Conservation (phyloP, 805 yeast species). For the Lipomyces spencermartinsiae region DNA sequence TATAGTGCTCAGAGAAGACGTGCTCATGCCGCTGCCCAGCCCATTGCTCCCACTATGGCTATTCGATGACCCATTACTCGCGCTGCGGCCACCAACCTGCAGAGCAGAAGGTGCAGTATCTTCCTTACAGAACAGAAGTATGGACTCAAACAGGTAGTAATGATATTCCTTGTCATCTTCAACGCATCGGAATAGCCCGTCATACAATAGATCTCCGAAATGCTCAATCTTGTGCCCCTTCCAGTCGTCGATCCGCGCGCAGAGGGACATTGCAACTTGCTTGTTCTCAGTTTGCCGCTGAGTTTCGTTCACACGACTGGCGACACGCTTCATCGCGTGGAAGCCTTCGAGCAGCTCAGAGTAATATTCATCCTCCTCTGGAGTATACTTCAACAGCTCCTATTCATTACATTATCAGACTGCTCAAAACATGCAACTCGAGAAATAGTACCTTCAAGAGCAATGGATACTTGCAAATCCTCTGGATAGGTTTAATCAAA, state of each 20-base stretch:
- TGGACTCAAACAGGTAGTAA: conserved; percentile 84
- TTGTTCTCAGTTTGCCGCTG: conserved; percentile 90
- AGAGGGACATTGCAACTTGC: conserved; percentile 68
- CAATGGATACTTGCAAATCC: conserved; percentile 94
- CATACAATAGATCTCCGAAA: conserved; percentile 84
- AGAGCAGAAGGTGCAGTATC: conserved; percentile 39
- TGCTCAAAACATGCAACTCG: not conserved
- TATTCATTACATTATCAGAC: not conserved
- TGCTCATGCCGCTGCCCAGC: conserved; percentile 2
- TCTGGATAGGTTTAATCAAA: conserved; percentile 91
- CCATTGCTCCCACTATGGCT: not conserved
- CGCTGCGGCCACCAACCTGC: conserved; percentile 2
- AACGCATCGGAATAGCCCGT: conserved; percentile 54
- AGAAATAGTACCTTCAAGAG: conserved; percentile 52
- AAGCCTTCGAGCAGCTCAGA: conserved; percentile 75
- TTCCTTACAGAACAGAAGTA: conserved; percentile 69
- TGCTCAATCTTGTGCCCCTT: conserved; percentile 79
- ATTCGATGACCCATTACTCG: not conserved
- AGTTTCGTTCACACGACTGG: conserved; percentile 87
- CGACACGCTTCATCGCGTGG: conserved; percentile 80
- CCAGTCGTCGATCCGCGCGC: conserved; percentile 86
- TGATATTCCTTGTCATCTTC: conserved; percentile 82
- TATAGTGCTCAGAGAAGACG: not conserved
- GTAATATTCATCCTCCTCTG: conserved; percentile 57
- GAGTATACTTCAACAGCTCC: conserved; percentile 73